These are phyloP conservation scores for Papiliotrema laurentii DNA, from an alignment of 1,284 basidiomycete species.

Conservation along the genomic window DNA sequence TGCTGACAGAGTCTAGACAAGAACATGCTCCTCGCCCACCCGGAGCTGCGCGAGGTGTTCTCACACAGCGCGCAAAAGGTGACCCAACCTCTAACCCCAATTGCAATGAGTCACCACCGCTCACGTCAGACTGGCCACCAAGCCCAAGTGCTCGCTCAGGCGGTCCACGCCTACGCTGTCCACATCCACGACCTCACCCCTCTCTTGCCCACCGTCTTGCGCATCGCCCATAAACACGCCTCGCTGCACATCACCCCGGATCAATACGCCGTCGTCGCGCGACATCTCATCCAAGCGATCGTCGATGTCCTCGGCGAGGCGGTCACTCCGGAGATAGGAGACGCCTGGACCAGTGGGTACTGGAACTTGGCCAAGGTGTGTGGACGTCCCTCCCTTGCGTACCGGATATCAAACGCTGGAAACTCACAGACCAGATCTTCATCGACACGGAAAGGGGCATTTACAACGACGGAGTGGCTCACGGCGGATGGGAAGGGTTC, in stretches of 20 bases:
- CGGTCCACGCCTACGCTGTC: conserved; percentile 35
- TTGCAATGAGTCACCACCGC: neutral
- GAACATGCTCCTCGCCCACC: conserved; percentile 31
- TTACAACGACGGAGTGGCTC: conserved; percentile 16
- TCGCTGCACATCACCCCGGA: conserved; percentile 32
- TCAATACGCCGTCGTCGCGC: conserved; percentile 35
- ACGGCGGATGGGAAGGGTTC: conserved; percentile 30
- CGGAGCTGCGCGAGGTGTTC: conserved; percentile 32
- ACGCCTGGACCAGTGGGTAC: conserved; percentile 34
- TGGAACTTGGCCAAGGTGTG: conserved; percentile 23
- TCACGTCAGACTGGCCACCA: conserved; percentile 18
- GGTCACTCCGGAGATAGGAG: conserved; percentile 28
- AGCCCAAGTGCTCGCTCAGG: conserved; percentile 31
- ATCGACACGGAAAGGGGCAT: conserved; percentile 33
- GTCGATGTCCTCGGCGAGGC: conserved; percentile 33
- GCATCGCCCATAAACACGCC: conserved; percentile 38
- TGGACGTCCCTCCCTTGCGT: neutral
- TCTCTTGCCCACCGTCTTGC: conserved; percentile 30
- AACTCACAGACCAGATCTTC: conserved; percentile 21
- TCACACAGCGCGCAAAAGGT: conserved; percentile 24
- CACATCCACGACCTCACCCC: conserved; percentile 38
- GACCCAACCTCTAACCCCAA: neutral
- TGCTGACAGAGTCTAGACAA: conserved; percentile 16
- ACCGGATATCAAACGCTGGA: no score
- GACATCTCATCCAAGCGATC: conserved; percentile 32